Evolutionary conservation across 371 early-diverging fungal species (phyloP).

Genomic region (Furculomyces boomerangus): DNA sequence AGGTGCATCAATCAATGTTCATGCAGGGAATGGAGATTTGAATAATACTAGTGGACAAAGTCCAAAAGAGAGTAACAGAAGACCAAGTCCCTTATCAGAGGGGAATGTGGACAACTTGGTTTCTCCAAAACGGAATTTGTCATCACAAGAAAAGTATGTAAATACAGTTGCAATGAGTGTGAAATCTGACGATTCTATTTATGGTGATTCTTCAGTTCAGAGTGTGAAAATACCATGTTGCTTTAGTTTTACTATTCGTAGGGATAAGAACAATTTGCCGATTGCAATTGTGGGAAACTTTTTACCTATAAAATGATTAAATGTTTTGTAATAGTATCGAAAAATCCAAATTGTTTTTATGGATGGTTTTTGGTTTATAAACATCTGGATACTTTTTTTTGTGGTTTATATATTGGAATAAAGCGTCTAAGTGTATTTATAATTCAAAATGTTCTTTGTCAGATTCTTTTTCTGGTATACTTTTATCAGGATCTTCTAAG

Average conservation of each 20-base stretch:
- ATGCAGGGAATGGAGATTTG: too few relatives aligned
- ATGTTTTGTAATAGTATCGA: too few relatives aligned
- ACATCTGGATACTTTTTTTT: not conserved
- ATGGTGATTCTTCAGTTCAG: not conserved
- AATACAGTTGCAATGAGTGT: not conserved
- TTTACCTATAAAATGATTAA: not conserved
- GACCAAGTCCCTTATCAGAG: not conserved
- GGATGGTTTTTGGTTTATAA: too few relatives aligned
- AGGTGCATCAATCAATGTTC: too few relatives aligned
- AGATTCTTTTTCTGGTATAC: not conserved
- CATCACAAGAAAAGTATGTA: not conserved
- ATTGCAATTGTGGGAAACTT: conserved; percentile 4
- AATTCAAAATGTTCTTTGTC: not conserved
- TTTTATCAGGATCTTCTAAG: conserved; percentile 24
- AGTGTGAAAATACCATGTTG: not conserved
- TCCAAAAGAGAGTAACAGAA: not conserved
- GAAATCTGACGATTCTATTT: too few relatives aligned
- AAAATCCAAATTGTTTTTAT: too few relatives aligned
- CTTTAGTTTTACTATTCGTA: conserved; percentile 1
- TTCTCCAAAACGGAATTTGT: not conserved
- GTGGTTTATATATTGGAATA: not conserved
- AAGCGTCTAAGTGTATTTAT: not conserved
- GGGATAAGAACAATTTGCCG: conserved; percentile 1
- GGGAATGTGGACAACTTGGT: not conserved
- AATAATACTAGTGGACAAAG: not conserved